Percentiles rank a stretch among this genome's conserved stretches.
phyloP scores from a whole-genome alignment of 371 early-diverging fungal species.

The Mycotypha africana region DNA sequence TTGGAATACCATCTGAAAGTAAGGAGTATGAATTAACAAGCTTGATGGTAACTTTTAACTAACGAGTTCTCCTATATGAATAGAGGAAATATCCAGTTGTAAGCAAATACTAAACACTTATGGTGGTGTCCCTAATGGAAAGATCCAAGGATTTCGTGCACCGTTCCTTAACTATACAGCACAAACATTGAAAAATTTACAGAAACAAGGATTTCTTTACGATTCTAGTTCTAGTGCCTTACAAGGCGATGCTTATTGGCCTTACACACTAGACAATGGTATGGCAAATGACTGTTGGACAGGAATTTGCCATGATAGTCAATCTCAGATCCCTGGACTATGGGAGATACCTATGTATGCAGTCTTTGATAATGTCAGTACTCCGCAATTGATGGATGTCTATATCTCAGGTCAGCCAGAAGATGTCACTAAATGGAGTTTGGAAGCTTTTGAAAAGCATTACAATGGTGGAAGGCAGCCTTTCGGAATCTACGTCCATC shows the following conservation, averaged over 20 bases:
- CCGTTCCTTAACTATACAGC: conserved; percentile 63
- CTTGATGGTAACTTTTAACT: too few species aligned
- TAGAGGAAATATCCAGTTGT: conserved; percentile 52
- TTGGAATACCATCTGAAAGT: conserved; percentile 37
- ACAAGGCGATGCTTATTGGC: conserved; percentile 53
- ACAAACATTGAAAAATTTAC: conserved; percentile 40
- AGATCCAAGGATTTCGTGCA: conserved; percentile 64
- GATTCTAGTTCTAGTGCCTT: conserved; percentile 59
- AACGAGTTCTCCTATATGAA: too few species aligned
- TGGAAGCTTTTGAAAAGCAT: conserved; percentile 49
- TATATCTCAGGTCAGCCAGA: conserved; percentile 47
- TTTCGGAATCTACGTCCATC: conserved; percentile 62
- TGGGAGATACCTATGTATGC: conserved; percentile 72
- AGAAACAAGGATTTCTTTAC: conserved; percentile 53
- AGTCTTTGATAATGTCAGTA: conserved; percentile 29
- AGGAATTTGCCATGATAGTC: conserved; percentile 36
- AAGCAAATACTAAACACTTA: conserved; percentile 51
- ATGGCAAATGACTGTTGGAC: conserved; percentile 65
- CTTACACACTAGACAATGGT: conserved; percentile 70
- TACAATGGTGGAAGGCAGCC: conserved; percentile 61
- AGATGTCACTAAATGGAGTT: conserved; percentile 36
- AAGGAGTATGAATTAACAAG: too few species aligned
- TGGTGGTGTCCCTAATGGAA: conserved; percentile 60
- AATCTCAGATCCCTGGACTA: conserved; percentile 49
- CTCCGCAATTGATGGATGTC: conserved; percentile 63